Conservation (phyloP, 2,329 filamentous ascomycete genomes). For the Beauveria sp. region DNA sequence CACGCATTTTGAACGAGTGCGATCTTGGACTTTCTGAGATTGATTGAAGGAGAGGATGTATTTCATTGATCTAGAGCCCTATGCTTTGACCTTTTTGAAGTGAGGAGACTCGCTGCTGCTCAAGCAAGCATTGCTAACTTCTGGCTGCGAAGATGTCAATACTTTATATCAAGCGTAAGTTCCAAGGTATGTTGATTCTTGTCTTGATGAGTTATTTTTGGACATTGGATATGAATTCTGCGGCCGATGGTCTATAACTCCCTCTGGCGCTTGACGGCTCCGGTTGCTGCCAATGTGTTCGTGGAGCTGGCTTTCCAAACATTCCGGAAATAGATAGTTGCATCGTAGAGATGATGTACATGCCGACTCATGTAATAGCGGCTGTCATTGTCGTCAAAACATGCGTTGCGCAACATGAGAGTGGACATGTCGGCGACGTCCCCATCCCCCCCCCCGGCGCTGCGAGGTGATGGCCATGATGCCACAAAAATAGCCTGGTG, state of each 20-base stretch:
- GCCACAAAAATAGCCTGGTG: background rate
- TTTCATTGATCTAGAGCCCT: too few species aligned
- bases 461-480: background rate
- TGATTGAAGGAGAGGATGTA: background rate
- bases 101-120: background rate
- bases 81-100: background rate
- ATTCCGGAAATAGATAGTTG: background rate
- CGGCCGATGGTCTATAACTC: background rate
- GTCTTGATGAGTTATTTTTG: background rate
- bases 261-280: background rate
- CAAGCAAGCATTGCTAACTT: background rate
- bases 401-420: background rate
- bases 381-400: background rate
- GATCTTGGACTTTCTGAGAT: background rate
- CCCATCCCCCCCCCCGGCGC: background rate
- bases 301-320: background rate
- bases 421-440: background rate
- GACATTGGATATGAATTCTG: background rate
- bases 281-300: too few species aligned
- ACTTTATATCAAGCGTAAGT: background rate
- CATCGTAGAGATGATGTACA: background rate
- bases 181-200: too few species aligned
- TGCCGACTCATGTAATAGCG: background rate
- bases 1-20: conserved; percentile 43
- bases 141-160: background rate